Base-by-base conservation (phyloP, 2,329 filamentous ascomycete genomes). In the Elsinoe necatrix region DNA sequence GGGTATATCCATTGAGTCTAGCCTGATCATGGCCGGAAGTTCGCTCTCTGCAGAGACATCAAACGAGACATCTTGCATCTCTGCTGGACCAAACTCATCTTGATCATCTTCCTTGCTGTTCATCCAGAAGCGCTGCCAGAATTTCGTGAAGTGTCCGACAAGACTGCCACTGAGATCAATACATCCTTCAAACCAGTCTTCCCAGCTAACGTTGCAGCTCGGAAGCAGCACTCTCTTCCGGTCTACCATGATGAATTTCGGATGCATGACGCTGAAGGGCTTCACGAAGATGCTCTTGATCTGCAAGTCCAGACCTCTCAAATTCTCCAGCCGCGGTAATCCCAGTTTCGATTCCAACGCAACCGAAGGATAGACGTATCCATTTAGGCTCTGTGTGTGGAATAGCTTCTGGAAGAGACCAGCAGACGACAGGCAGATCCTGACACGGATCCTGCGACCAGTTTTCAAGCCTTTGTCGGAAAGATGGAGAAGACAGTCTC, bases 191-290 rank as follows among this genome's bases (percentile, higher is more conserved):
- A 92, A 84, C 89, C 89, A 95, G n/a, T 81, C 71, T 69, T 93
- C 89, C 86, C 86, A 93, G 65, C 86, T 90, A 3, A 95, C 81
- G 63, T 95, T 95, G 69, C 87, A 91, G 63, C 85, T 89, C 0
- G 88, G 88, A 8, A 93, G 69, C 63, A 85, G 84, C 0, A 85
- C 85, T 1, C 72, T 76, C 29, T 74, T 68, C 0, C 84, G 78
- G 67, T 95, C 89, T 1, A 92, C 69, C 12, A 93, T 76, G 35
- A 92, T 76, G 63, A 88, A 92, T 65, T 95, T 95, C 0, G 88
- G 85, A 66, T 95, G 89, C 82, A 93, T 87, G n/a, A 95, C 85
- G 64, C 87, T 89, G 59, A 93, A 83, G 0, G 89, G 89, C 1
- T 84, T 74, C 60, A 92, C 82, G 69, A 95, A 95, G 6, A 92